Conservation (phyloP, 495 filamentous ascomycete genomes). For the Filosporella fistucella region DNA sequence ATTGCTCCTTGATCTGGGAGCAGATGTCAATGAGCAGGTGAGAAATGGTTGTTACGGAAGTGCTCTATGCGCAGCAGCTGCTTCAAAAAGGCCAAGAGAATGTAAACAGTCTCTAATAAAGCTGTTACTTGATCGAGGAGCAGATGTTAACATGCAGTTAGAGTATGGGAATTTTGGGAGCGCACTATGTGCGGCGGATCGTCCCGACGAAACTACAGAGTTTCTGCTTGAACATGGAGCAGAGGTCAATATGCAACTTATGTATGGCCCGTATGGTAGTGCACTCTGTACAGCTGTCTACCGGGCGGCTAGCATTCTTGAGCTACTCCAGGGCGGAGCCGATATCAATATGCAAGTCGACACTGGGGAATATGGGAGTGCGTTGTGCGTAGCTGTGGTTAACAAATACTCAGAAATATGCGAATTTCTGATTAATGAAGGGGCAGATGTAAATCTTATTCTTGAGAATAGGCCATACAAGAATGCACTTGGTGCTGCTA, state of each 20-base stretch:
- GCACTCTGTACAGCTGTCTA: background rate
- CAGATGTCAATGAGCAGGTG: background rate
- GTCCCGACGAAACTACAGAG: background rate
- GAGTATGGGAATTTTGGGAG: background rate
- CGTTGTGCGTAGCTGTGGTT: background rate
- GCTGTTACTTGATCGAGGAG: background rate
- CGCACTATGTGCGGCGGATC: background rate
- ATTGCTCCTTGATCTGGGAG: background rate
- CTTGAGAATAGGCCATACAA: background rate
- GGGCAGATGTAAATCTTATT: background rate
- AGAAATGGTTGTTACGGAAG: background rate
- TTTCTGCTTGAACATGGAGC: slow-evolving; percentile 6
- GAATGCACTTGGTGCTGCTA: background rate
- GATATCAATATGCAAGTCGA: background rate
- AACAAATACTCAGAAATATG: background rate
- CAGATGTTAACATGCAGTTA: background rate
- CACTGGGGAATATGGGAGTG: slow-evolving; percentile 1
- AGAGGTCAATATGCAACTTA: slow-evolving; percentile 1
- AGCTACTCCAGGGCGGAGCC: background rate
- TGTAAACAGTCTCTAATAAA: background rate
- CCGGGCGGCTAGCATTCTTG: background rate
- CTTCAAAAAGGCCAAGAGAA: background rate
- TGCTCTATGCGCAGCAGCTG: background rate
- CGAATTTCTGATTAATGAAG: background rate
- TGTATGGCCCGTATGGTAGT: slow-evolving; percentile 3